Evolutionary conservation across 768 basidiomycete species (phyloP).

Genomic region (Tylopilus plumbeoviolaceoides): DNA sequence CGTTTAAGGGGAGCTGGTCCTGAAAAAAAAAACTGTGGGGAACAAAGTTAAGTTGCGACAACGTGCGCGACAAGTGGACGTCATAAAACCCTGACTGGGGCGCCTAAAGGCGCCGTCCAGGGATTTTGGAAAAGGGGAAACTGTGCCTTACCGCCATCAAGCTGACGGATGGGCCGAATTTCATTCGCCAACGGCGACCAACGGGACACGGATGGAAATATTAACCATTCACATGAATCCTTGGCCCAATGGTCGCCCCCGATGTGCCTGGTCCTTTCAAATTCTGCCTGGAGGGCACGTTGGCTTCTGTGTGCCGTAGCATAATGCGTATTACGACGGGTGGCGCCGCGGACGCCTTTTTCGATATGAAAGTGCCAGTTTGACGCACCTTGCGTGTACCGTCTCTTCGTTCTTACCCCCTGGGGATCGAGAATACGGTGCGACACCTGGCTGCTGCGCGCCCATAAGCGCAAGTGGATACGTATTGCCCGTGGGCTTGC

Average conservation of each 20-base stretch:
- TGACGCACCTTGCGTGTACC: constrained; percentile 12
- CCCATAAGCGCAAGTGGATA: constrained; percentile 16
- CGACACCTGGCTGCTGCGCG: constrained; percentile 11
- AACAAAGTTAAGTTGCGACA: constrained; percentile 28
- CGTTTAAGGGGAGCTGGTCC: background rate
- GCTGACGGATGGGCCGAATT: background rate
- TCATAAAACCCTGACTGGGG: constrained; percentile 25
- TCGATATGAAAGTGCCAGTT: constrained; percentile 1
- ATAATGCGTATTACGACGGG: background rate
- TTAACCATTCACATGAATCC: background rate
- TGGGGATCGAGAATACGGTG: constrained; percentile 5
- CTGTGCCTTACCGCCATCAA: constrained; percentile 1
- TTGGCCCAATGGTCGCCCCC: background rate
- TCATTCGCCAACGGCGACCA: constrained; percentile 3
- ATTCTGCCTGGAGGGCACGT: background rate
- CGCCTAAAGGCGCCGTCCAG: constrained; percentile 8
- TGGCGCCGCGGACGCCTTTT: constrained; percentile 10
- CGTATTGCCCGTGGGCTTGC: constrained; percentile 1
- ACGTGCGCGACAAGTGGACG: constrained; percentile 13
- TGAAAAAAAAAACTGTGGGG: constrained; percentile 1
- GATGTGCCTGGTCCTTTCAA: background rate
- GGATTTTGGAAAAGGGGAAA: background rate
- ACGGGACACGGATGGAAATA: background rate
- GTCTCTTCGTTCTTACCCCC: constrained; percentile 1
- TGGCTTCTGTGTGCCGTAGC: background rate